These are phyloP conservation scores for Pseudotsuga menziesii DNA, from an alignment of 75 land plant genomes.

Conservation along the genomic window DNA sequence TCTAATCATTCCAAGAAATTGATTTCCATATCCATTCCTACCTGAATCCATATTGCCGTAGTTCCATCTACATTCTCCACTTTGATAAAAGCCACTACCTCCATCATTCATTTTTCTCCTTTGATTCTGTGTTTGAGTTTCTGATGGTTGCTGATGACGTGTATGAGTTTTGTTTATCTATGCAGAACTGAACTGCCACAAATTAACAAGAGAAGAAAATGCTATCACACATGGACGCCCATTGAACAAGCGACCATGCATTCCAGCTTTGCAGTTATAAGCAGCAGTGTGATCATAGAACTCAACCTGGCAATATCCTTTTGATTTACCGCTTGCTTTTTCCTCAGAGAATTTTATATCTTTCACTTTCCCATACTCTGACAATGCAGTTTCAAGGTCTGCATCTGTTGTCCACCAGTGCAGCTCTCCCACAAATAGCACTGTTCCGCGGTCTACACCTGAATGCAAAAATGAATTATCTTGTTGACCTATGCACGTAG, in stretches of 20 bases:
- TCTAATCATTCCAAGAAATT: conserved; percentile 53
- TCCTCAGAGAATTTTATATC: conserved; percentile 90
- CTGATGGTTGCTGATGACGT: conserved; percentile 28
- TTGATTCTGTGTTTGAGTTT: conserved; percentile 28
- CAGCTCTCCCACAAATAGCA: conserved; percentile 79
- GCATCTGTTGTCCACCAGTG: conserved; percentile 99
- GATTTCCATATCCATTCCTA: conserved; percentile 42
- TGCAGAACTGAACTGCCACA: conserved; percentile 61
- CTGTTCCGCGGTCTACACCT: conserved; percentile 42
- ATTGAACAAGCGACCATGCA: conserved; percentile 88
- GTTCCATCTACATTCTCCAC: conserved; percentile 24
- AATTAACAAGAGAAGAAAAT: conserved; percentile 60
- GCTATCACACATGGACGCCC: conserved; percentile 85
- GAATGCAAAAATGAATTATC: too few relatives aligned
- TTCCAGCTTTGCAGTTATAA: conserved; percentile 71
- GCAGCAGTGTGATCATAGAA: conserved; percentile 72
- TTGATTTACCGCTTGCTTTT: conserved; percentile 93
- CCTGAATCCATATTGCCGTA: conserved; percentile 22
- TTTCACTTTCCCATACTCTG: conserved; percentile 74
- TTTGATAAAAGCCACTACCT: conserved; percentile 3
- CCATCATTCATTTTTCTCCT: conserved; percentile 37
- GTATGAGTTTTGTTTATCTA: conserved; percentile 27
- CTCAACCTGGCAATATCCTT: conserved; percentile 89
- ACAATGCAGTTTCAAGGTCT: conserved; percentile 69
- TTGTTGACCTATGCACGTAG: neutral